A percentile compares a stretch with the other conserved stretches of the same genome.
phyloP scores from a whole-genome alignment of 2,329 filamentous ascomycete genomes.

The Penicillium sp. region DNA sequence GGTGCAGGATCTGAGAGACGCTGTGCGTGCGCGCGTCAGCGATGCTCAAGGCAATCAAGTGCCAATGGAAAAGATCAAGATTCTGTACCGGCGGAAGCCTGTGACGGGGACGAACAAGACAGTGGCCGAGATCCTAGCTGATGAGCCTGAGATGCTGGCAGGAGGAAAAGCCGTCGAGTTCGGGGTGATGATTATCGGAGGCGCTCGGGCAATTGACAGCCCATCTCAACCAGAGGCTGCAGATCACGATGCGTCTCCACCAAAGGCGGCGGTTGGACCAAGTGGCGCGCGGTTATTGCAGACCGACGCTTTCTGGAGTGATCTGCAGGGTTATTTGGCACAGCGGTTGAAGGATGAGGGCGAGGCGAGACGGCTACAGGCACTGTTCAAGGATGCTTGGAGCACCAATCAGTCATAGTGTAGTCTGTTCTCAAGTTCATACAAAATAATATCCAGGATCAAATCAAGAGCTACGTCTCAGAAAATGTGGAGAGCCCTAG shows the following conservation, averaged over 20 bases:
- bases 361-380: slow-evolving; percentile 60
- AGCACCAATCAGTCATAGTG: slow-evolving; percentile 8
- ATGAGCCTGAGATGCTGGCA: slow-evolving; percentile 44
- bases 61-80: slow-evolving; percentile 68
- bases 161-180: slow-evolving; percentile 61
- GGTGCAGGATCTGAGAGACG: slow-evolving; percentile 70
- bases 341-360: slow-evolving; percentile 69
- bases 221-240: slow-evolving; percentile 30
- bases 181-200: slow-evolving; percentile 81
- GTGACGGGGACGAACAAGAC: slow-evolving; percentile 69
- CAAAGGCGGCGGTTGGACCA: slow-evolving; percentile 47
- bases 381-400: slow-evolving; percentile 68
- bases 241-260: slow-evolving; percentile 25
- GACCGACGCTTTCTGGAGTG: slow-evolving; percentile 76
- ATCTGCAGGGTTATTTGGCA: slow-evolving; percentile 73
- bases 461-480: background rate
- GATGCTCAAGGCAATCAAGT: slow-evolving; percentile 40
- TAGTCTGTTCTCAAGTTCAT: background rate
- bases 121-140: slow-evolving; percentile 64
- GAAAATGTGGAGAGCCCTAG: background rate
- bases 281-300: slow-evolving; percentile 58
- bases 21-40: slow-evolving; percentile 59
- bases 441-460: background rate
- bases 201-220: slow-evolving; percentile 48
- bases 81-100: slow-evolving; percentile 84